Evolutionary conservation across 257 asterid species (phyloP).

Genomic region (Nicotiana obtusifolia): DNA sequence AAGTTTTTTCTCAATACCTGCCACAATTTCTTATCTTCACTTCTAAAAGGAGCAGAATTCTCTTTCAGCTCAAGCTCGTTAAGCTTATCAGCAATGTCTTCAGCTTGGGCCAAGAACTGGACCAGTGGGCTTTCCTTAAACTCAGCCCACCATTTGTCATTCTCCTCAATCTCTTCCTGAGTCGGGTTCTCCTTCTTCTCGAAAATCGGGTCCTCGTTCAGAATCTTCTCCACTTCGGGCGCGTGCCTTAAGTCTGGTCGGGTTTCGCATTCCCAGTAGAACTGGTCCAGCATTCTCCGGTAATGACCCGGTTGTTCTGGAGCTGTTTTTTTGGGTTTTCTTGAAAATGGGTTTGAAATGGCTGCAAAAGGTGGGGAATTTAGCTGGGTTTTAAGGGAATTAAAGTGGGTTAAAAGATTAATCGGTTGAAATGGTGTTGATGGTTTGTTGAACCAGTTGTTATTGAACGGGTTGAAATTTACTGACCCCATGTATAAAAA

Average conservation of each 20-base stretch:
- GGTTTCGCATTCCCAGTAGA: constrained; percentile 82
- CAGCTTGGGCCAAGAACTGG: constrained; percentile 68
- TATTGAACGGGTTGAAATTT: constrained; percentile 66
- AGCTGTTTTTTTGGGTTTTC: constrained; percentile 31
- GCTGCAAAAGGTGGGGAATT: constrained; percentile 62
- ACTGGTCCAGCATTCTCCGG: constrained; percentile 63
- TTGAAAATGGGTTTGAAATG: constrained; percentile 50
- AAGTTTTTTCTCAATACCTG: constrained; percentile 34
- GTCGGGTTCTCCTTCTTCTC: constrained; percentile 78
- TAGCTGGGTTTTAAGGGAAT: constrained; percentile 41
- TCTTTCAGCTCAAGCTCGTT: constrained; percentile 68
- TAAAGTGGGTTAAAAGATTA: constrained; percentile 28
- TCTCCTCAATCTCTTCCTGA: constrained; percentile 72
- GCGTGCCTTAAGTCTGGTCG: constrained; percentile 66
- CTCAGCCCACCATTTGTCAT: constrained; percentile 71
- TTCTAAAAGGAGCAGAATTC: constrained; percentile 57
- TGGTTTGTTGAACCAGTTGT: constrained; percentile 70
- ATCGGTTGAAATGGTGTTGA: constrained; percentile 51
- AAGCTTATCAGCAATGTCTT: constrained; percentile 70
- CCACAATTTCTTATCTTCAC: constrained; percentile 77
- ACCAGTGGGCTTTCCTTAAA: constrained; percentile 63
- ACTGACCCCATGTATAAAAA: constrained; percentile 53
- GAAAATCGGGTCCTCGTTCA: constrained; percentile 56
- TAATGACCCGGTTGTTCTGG: constrained; percentile 54
- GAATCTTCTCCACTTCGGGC: constrained; percentile 68